Base-by-base conservation (phyloP, 768 basidiomycete species). In the Trametes punicea region DNA sequence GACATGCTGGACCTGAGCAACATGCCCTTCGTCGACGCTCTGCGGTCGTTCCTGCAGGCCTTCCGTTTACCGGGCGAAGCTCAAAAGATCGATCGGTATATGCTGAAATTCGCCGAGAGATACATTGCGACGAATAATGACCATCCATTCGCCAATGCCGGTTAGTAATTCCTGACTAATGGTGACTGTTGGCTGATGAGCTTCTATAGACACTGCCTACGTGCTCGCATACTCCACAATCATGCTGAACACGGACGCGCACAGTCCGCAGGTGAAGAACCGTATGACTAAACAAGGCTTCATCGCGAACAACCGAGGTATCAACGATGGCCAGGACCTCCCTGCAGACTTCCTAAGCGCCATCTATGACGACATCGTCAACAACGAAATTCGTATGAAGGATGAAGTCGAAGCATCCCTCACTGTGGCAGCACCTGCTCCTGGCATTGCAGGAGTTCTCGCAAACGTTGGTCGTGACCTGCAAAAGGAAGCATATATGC, bases 21-120 rank as follows among this genome's bases (percentile, higher is more conserved):
- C 56, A 72, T 84, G 51, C 75, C 80, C 16, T 99, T 99, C 67
- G 86, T 95, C 38, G 90, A 95, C 64, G 94, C 97, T 2, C 75
- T 99, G 36, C 83, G 97, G 20, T 67, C 83, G 55, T 98, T 97
- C 73, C 74, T 99, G 25, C 97, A 99, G 70, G 83, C 93, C 3
- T 98, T 98, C 81, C 90, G 97, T 45, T 81, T 99, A 18, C 97
- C 97, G 6, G 97, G 97, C 40, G 97, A 99, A 72, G 78, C 93
- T 0, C 97, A 99, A 71, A 98, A 98, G 74, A 98, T 99, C 63
- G 97, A 99, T 79, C 86, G 97, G 8, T 98, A 84, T 74, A 95
- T 99, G 93, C 83, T 98, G 51, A 99, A 99, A 71, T 99, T 98
- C 66, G 96, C 97, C 8, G 95, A 98, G 69, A 83, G 94, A 31